Base-by-base conservation (phyloP, 2,329 filamentous ascomycete genomes). In the Alternaria alternata region DNA sequence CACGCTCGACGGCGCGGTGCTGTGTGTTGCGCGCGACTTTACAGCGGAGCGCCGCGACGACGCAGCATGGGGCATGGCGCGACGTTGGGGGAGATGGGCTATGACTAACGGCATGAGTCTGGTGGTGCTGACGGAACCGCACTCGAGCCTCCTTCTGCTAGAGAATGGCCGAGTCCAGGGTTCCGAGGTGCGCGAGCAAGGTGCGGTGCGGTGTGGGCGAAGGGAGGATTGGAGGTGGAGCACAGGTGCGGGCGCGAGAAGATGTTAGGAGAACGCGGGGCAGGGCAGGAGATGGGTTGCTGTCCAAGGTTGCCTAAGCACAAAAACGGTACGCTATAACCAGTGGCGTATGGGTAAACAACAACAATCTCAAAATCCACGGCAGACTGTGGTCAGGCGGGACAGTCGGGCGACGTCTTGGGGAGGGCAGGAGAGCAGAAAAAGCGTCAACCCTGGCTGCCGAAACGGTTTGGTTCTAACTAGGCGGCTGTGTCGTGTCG, bases 41-140 rank as follows among this genome's bases (percentile, higher is more conserved):
- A 39, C 38, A 39, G 64, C 63, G 63, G 69, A 66, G 63, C 71
- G 74, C 61, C 64, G 66, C 22, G 68, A 69, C 44, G 68, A 69
- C 44, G 68, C 62, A 59, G 62, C 26, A 59, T 61, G 57, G 59
- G 63, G 55, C 59, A 66, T 56, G 59, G 69, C 63, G 64, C 68
- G 74, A 72, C 63, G 69, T 66, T 74, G 68, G 68, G 75, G 75
- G 68, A 78, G 41, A 47, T 61, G 74, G 72, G 75, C 70, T 74
- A 77, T 73, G 72, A 79, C 77, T 79, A 78, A 79, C 77, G 76
- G 77, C 78, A 80, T 80, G 75, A 75, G 73, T 73, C 70, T 75
- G 71, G 71, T 67, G 67, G 65, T 69, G 51, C 59, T 57, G 68
- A 66, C 54, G 67, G 67, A 68, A 73, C 71, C 71, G 73, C 63